phyloP scores from a whole-genome alignment of 257 asterid genomes.

The Verbascum thapsus region DNA sequence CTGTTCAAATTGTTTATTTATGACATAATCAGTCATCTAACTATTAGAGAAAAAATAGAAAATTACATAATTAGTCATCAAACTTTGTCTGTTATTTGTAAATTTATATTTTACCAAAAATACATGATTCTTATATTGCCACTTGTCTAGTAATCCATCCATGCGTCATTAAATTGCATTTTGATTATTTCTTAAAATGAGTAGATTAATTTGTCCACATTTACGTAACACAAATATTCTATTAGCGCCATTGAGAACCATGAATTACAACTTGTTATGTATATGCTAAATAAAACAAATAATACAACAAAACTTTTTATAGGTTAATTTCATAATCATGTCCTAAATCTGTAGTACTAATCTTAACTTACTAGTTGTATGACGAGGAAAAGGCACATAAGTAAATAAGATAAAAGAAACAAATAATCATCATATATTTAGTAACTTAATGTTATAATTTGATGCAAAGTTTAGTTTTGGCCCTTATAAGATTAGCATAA shows the following conservation, averaged over 20 bases:
- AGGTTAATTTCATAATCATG: neutral
- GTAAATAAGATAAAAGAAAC: too few relatives aligned
- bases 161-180: conserved; percentile 9
- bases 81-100: neutral
- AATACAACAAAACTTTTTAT: conserved; percentile 1
- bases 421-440: too few relatives aligned
- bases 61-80: neutral
- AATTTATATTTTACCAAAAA: neutral
- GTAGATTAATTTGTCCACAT: neutral
- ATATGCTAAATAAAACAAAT: conserved; percentile 10
- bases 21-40: neutral
- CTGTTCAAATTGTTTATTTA: conserved; percentile 4
- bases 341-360: too few relatives aligned
- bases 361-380: too few relatives aligned
- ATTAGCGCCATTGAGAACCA: conserved; percentile 12
- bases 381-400: too few relatives aligned
- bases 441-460: too few relatives aligned
- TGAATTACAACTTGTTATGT: conserved; percentile 22
- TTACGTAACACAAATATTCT: neutral
- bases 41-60: too few relatives aligned
- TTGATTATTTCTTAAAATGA: neutral
- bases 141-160: conserved; percentile 25
- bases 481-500: too few relatives aligned
- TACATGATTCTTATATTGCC: conserved; percentile 23
- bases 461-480: too few relatives aligned